phyloP scores from a whole-genome alignment of 2,329 filamentous ascomycete genomes.

The Cladobotryum protrusum region DNA sequence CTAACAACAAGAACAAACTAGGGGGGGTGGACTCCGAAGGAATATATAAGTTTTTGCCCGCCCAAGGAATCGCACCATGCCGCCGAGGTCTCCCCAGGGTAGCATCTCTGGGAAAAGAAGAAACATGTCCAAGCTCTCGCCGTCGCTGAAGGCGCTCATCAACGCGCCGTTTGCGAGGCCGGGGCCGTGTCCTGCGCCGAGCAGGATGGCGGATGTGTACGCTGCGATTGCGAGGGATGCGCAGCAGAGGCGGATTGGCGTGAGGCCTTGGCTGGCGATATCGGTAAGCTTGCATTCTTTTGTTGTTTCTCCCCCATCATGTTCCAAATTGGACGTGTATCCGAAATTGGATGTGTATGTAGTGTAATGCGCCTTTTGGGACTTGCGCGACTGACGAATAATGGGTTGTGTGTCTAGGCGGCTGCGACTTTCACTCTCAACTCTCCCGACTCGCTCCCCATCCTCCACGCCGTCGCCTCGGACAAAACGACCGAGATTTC shows the following conservation, averaged over 20 bases:
- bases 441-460: slow-evolving; percentile 66
- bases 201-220: slow-evolving; percentile 58
- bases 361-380: no score
- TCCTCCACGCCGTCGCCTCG: slow-evolving; percentile 51
- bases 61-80: no score
- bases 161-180: slow-evolving; percentile 62
- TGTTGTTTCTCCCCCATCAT: no score
- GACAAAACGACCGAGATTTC: slow-evolving; percentile 28
- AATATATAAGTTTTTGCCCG: no score
- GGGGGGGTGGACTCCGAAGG: no score
- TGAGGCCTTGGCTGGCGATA: slow-evolving; percentile 59
- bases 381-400: no score
- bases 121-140: slow-evolving; percentile 67
- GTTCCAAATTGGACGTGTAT: no score
- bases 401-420: slow-evolving; percentile 44
- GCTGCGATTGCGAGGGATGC: slow-evolving; percentile 59
- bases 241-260: slow-evolving; percentile 52
- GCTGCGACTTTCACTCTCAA: slow-evolving; percentile 83
- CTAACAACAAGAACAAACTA: no score
- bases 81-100: no score
- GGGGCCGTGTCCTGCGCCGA: slow-evolving; percentile 57
- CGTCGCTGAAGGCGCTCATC: slow-evolving; percentile 66
- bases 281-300: slow-evolving; percentile 39
- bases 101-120: not conserved
- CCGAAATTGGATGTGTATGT: no score